A percentile compares a stretch with the other conserved stretches of the same genome.
Conservation (phyloP, 441 rosid genomes). For the Manihot esculenta region DNA sequence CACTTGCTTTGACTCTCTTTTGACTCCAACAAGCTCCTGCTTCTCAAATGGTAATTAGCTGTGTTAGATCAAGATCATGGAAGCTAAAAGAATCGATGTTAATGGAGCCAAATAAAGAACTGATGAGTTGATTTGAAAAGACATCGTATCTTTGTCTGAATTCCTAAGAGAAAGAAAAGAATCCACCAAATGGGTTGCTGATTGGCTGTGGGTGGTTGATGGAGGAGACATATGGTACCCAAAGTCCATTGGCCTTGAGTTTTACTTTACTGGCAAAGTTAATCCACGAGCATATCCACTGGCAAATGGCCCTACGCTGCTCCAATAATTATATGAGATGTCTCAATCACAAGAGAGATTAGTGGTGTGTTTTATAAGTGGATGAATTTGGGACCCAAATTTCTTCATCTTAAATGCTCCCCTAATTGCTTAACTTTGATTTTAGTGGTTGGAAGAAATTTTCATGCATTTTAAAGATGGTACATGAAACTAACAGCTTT, state of each 20-base stretch:
- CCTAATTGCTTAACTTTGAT: constrained; percentile 4
- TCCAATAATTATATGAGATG: constrained; percentile 10
- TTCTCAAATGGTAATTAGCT: constrained; percentile 15
- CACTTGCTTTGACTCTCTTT: constrained; percentile 38
- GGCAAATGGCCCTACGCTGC: constrained; percentile 18
- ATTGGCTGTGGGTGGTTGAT: constrained; percentile 5
- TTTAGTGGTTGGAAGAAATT: constrained; percentile 18
- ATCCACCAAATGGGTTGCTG: constrained; percentile 21
- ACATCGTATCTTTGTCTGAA: constrained; percentile 8
- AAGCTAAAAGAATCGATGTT: background rate
- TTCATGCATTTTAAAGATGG: constrained; percentile 19
- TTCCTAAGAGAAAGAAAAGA: constrained; percentile 5
- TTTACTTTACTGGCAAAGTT: background rate
- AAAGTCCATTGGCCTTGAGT: constrained; percentile 10
- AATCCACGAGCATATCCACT: constrained; percentile 8
- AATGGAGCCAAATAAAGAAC: constrained; percentile 13
- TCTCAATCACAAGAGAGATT: constrained; percentile 16
- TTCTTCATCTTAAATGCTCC: background rate
- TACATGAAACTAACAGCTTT: constrained; percentile 6
- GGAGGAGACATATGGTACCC: background rate
- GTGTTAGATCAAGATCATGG: constrained; percentile 3
- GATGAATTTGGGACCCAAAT: constrained; percentile 13
- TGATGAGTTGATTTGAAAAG: constrained; percentile 16
- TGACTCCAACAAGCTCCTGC: constrained; percentile 20
- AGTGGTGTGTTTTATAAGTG: constrained; percentile 5